Base-by-base conservation (phyloP, 805 yeast species). In the Teunomyces atbi region DNA sequence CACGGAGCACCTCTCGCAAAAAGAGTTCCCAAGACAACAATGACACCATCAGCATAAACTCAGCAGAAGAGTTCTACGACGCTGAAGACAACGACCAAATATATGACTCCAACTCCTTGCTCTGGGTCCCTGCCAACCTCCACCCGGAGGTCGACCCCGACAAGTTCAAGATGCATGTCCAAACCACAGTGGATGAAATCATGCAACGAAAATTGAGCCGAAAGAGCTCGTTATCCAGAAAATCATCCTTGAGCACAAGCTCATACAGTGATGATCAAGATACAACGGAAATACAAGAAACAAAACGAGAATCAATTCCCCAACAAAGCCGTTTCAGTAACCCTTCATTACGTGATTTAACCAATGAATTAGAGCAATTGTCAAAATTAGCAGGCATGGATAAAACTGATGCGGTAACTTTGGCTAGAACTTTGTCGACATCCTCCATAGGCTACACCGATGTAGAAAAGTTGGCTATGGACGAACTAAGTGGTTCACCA, bases 91-190 rank as follows among this genome's bases (percentile, higher is more conserved):
- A 35, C 11, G 66, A 60, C 19, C 57, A 47, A 41, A 20, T 53
- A 47, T 44, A 48, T 13, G 56, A 53, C 28, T 48, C 53, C 29
- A 66, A 78, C 13, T 69, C 79, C 47, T 66, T 87, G 27, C 69
- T 92, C 45, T 92, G 99, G 99, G 97, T 94, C 1, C 98, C 98
- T 0, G 99, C 98, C 1, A 82, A 81, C 51, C 75, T 89, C 32
- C 99, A 94, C 62, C 98, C 98, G 1, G 92, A 87, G 57, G 78
- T 92, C n/a, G 91, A 95, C 20, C 98, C 98, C 2, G 95, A 88
- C 57, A 89, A 87, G 56, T 86, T 82, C 67, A 72, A 82, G 52
- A 78, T 76, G 53, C 86, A 85, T 59, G 83, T 86, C 38, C 83
- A 83, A 47, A 63, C 69, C 21, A 74, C 80, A n/a, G 81, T 79